Evolutionary conservation across 1,284 basidiomycete species (phyloP), one percentile per base, ranked within the genome.

Genomic region (Agroathelia rolfsii): DNA sequence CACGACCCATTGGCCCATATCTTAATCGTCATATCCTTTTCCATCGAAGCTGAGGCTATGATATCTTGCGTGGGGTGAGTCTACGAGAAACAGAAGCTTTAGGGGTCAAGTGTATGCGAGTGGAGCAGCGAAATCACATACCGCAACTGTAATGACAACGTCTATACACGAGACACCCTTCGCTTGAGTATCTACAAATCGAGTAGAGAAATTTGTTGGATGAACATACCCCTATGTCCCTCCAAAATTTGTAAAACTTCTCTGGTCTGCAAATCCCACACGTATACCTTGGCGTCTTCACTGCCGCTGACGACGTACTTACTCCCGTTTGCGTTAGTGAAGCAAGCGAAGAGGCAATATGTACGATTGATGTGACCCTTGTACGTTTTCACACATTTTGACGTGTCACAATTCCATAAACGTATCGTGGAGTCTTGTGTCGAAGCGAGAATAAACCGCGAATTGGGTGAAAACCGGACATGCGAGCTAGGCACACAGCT

Each of bases 401-500:
- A 84, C n/a, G 77, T 82, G 41, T 89, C 84, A 43, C 86, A 87
- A 52, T 94, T 87, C 92, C 95, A 97, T 14, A 99, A 62, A 1
- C 95, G 73, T 35, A 97, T 77, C 0, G 85, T 88, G 5, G 85
- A 92, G 51, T 97, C 93, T 47, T 97, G 80, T 4, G 92, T 92
- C 1, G 87, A 78, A 2, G 81, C 80, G 24, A 97, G 68, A 18
- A 98, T 72, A 53, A 85, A 94, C 50, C 74, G 76, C 1, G 87
- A 89, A 46, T 93, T 93, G 0, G 90, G 90, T 8, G 93, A 87
- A 61, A 98, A 97, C 41, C 68, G 67, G 30, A 89, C 84, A 51
- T 83, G 77, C 3, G 84, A 86, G 41, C 88, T 86, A 43, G 41
- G 34, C 24, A 16, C 6, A 28, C 14, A 24, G 36, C 9, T 35